Conservation (phyloP, 495 filamentous ascomycete species). For the Penicillium lividum region DNA sequence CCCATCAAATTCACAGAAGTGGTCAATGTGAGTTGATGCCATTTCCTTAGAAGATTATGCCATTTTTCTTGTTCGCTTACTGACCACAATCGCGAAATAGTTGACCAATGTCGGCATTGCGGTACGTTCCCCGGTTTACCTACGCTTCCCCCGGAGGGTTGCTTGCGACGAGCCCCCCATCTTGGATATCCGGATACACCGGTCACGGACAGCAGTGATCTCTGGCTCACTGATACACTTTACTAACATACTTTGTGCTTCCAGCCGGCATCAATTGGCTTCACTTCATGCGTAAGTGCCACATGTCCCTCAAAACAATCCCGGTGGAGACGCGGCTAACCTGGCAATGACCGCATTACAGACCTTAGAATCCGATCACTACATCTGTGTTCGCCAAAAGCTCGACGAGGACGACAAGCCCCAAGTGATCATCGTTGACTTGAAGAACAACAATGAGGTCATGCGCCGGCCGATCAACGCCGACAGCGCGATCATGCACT, state of each 20-base stretch:
- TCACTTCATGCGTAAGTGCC: slow-evolving; percentile 88
- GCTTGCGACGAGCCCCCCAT: slow-evolving; percentile 22
- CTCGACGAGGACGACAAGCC: slow-evolving; percentile 75
- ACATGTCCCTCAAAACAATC: slow-evolving; percentile 7
- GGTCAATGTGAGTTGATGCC: slow-evolving; percentile 66
- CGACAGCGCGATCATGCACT: slow-evolving; percentile 99
- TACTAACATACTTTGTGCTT: slow-evolving; percentile 40
- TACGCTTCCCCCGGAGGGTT: slow-evolving; percentile 13
- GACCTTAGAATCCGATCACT: slow-evolving; percentile 97
- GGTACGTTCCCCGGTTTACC: slow-evolving; percentile 52
- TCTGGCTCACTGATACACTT: slow-evolving; percentile 15
- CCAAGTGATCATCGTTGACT: slow-evolving; percentile 94
- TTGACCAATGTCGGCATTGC: slow-evolving; percentile 78
- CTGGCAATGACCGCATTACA: slow-evolving; percentile 38
- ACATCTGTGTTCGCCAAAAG: slow-evolving; percentile 93
- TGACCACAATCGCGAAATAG: slow-evolving; percentile 44
- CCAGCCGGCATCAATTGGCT: slow-evolving; percentile 83
- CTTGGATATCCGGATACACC: slow-evolving; percentile 21
- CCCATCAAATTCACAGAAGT: slow-evolving; percentile 97
- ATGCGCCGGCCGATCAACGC: slow-evolving; percentile 96
- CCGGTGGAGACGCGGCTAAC: slow-evolving; percentile 15
- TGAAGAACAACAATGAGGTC: slow-evolving; percentile 92
- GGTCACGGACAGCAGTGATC: slow-evolving; percentile 18
- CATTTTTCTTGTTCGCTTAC: slow-evolving; percentile 7
- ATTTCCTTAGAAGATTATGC: neutral